Base-by-base conservation (phyloP, 169 alveolate genomes). In the Plasmodium falciparum region DNA sequence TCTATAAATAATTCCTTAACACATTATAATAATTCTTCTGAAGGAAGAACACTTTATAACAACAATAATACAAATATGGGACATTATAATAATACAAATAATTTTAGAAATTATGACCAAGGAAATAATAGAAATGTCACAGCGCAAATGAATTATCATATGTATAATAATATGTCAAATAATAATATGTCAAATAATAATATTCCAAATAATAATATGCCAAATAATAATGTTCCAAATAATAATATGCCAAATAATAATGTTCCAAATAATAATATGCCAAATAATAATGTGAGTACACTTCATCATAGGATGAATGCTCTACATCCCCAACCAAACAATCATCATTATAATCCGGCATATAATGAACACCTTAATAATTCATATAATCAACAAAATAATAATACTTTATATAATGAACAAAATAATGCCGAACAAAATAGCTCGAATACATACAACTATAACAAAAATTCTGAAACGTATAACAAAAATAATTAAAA, bases 301-400 rank as follows among this genome's bases (percentile, higher is more conserved):
- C 1, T 15, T 13, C 9, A 39, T 66, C 74, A 70, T 50, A 70
- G 83, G 22, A 58, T 49, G 13, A 20, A 80, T 6, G 66, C 65
- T 7, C 47, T 62, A 33, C 65, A 65, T 49, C 63, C 22, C 24
- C 89, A 76, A 20, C 74, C 89, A 17, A 76, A 65, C 45, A 76
- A 49, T 76, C 89, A 76, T n/a, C 89, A 76, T 13, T 65, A 13
- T 45, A 76, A 76, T 26, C 89, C 74, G 7, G 89, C 89, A 7
- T 63, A 76, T 65, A 65, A 49, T 65, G 70, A 65, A 43, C 88
- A 74, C 12, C 39, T 74, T 74, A 74, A 61, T 29, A 74, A 59
- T 74, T 0, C 59, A 12, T 29, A 43, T 45, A 74, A 39, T 54
- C 86, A 73, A 47, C 50, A 43, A 69, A 15, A 61, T 15, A 24